A percentile compares a stretch with the other conserved stretches of the same genome.
These are phyloP conservation scores for Calonectria montana DNA, from an alignment of 2,329 filamentous ascomycete species.

Conservation along the genomic window DNA sequence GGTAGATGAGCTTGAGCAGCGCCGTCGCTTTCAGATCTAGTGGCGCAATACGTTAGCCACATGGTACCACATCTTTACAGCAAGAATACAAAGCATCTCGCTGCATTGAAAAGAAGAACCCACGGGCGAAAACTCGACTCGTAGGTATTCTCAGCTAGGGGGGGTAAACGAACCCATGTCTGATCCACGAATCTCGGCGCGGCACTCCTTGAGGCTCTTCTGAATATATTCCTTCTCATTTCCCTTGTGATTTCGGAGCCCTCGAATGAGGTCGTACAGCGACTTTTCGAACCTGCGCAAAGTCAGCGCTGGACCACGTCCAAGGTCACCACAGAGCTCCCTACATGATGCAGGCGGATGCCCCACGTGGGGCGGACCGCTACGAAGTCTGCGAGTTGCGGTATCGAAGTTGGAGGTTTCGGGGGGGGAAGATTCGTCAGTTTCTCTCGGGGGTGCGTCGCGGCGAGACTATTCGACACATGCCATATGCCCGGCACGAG, in stretches of 20 bases:
- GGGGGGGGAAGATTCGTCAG: slow-evolving; percentile 24
- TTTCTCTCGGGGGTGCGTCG: slow-evolving; percentile 33
- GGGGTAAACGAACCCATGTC: slow-evolving; percentile 79
- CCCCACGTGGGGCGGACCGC: slow-evolving; percentile 44
- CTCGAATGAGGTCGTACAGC: slow-evolving; percentile 97
- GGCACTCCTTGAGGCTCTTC: slow-evolving; percentile 93
- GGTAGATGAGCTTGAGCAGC: slow-evolving; percentile 93
- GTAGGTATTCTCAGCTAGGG: neutral
- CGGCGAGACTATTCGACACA: slow-evolving; percentile 30
- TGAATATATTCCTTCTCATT: slow-evolving; percentile 96
- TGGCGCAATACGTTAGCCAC: slow-evolving; percentile 25
- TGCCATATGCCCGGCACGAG: slow-evolving; percentile 30
- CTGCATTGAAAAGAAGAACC: neutral
- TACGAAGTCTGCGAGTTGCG: slow-evolving; percentile 28
- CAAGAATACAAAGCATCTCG: neutral
- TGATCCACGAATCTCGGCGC: slow-evolving; percentile 88
- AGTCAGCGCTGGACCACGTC: slow-evolving; percentile 33
- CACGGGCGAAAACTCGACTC: neutral
- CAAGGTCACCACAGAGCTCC: slow-evolving; percentile 23
- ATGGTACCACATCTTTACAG: neutral
- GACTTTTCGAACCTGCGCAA: slow-evolving; percentile 96
- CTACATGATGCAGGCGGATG: slow-evolving; percentile 43
- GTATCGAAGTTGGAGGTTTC: neutral
- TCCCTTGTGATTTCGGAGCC: slow-evolving; percentile 94
- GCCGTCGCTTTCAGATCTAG: slow-evolving; percentile 95